Evolutionary conservation across 495 filamentous ascomycete species (phyloP).

Genomic region (Tuber melanosporum): DNA sequence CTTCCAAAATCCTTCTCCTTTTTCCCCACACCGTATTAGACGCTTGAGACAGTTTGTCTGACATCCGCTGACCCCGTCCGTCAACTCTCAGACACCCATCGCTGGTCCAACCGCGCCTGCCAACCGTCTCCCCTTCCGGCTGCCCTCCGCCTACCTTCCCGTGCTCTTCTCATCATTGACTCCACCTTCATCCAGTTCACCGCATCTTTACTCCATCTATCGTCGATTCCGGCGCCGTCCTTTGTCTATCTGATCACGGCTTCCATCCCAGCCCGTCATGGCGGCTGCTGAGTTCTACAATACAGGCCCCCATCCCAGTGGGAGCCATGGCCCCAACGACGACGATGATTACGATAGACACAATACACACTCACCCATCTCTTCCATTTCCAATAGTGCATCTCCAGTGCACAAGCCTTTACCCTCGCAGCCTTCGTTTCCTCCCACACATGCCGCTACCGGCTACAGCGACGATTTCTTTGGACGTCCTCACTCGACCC

Average conservation of each 20-base stretch:
- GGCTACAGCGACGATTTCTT: constrained; percentile 41
- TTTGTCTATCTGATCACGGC: not conserved
- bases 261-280: constrained; percentile 51
- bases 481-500: constrained; percentile 33
- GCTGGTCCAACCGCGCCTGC: not conserved
- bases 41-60: not conserved
- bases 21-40: not conserved
- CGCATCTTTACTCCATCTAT: not conserved
- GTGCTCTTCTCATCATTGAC: not conserved
- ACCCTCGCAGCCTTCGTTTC: constrained; percentile 31
- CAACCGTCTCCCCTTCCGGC: not conserved
- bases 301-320: constrained; percentile 47
- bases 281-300: constrained; percentile 78
- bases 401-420: constrained; percentile 29
- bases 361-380: constrained; percentile 18
- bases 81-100: not conserved
- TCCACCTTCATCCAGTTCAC: not conserved
- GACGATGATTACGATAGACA: constrained; percentile 39
- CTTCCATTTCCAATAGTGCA: constrained; percentile 9
- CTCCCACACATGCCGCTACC: constrained; percentile 34
- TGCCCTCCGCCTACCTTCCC: not conserved
- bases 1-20: not conserved
- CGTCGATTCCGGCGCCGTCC: constrained; percentile 7
- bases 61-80: not conserved
- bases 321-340: constrained; percentile 29